phyloP scores from a whole-genome alignment of 306 rosid species.

The Cicer cuneatum region DNA sequence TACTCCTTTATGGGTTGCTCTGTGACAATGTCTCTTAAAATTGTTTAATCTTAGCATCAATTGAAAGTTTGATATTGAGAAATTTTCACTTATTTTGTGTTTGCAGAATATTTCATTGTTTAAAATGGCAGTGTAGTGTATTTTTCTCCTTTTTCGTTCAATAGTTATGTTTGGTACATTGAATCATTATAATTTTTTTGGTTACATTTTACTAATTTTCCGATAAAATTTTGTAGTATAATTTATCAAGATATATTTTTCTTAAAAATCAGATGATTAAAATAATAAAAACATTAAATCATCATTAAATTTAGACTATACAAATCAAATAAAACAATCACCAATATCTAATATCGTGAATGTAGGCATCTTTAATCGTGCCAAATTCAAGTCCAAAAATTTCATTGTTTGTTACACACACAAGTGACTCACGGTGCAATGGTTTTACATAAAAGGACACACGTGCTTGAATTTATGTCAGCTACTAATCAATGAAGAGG shows the following conservation, averaged over 20 bases:
- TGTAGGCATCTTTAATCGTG: too few relatives aligned
- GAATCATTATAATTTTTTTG: neutral
- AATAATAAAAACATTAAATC: too few relatives aligned
- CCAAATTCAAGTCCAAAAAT: too few relatives aligned
- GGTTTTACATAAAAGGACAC: neutral
- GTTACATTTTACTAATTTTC: too few relatives aligned
- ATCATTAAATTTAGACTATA: too few relatives aligned
- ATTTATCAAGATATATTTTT: too few relatives aligned
- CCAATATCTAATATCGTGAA: too few relatives aligned
- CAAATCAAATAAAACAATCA: too few relatives aligned
- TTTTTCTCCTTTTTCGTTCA: neutral
- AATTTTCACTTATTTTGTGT: neutral
- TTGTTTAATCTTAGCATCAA: neutral
- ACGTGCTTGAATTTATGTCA: slow-evolving; percentile 5
- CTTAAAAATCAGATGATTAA: too few relatives aligned
- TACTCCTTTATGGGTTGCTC: too few relatives aligned
- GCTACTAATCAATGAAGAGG: neutral
- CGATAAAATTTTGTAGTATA: too few relatives aligned
- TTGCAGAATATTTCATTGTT: neutral
- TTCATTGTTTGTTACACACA: neutral
- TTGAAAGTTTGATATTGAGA: neutral
- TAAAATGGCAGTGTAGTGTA: neutral
- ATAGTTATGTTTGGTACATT: neutral
- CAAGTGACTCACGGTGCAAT: neutral
- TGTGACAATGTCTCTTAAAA: slow-evolving; percentile 1